A percentile compares a stretch with the other conserved stretches of the same genome.
Evolutionary conservation across 192 early-diverging fungal species (phyloP).

Genomic region (Backusella liffmaniae): DNA sequence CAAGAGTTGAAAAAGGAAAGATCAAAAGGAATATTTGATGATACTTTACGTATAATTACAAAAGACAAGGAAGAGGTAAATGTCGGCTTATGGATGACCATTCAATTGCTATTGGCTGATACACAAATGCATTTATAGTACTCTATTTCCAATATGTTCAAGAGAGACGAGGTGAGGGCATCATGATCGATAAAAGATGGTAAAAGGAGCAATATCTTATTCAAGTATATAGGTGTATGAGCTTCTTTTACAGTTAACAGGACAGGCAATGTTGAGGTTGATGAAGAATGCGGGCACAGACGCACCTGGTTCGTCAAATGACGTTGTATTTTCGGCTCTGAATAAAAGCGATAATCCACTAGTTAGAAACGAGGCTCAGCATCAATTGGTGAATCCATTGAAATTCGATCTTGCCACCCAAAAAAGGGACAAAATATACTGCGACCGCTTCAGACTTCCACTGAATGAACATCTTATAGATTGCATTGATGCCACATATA

Average conservation of each 20-base stretch:
- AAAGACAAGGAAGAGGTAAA: slow-evolving; percentile 76
- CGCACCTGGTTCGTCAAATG: slow-evolving; percentile 50
- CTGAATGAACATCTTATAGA: slow-evolving; percentile 69
- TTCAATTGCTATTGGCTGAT: too few species aligned
- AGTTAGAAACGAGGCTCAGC: neutral
- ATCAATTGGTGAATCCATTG: slow-evolving; percentile 44
- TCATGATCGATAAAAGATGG: neutral
- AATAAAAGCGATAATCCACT: neutral
- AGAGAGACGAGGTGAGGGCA: slow-evolving; percentile 30
- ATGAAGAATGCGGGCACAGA: slow-evolving; percentile 76
- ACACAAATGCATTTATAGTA: slow-evolving; percentile 43
- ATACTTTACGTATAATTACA: slow-evolving; percentile 83
- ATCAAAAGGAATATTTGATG: slow-evolving; percentile 88
- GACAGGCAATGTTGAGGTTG: slow-evolving; percentile 83
- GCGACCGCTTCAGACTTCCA: slow-evolving; percentile 76
- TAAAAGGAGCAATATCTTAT: neutral
- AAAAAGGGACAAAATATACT: slow-evolving; percentile 77
- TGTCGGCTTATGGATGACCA: neutral
- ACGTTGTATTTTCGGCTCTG: neutral
- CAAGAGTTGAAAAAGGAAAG: slow-evolving; percentile 85
- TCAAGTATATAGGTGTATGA: slow-evolving; percentile 66
- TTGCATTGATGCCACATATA: slow-evolving; percentile 45
- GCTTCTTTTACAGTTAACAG: slow-evolving; percentile 87
- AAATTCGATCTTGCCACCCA: slow-evolving; percentile 68
- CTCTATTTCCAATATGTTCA: slow-evolving; percentile 93